phyloP scores from a whole-genome alignment of 1,139 yeast species.

The Yamadazyma friedrichii region DNA sequence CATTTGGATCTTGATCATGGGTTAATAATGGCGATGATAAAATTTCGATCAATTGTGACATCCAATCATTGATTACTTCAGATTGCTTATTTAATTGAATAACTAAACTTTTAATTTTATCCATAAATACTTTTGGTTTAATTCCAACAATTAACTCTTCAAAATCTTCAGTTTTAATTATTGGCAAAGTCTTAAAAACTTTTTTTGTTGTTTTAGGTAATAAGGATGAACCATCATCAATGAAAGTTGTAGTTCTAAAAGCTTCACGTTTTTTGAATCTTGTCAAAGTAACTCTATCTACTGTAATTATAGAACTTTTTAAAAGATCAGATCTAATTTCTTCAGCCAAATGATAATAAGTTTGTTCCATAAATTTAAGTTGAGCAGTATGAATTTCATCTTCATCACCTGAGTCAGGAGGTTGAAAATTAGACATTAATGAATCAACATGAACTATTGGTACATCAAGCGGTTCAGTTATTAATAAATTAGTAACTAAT shows the following conservation, averaged over 20 bases:
- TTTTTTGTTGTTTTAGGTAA: slow-evolving; percentile 38
- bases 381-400: slow-evolving; percentile 3
- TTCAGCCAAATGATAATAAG: slow-evolving; percentile 66
- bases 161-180: slow-evolving; percentile 20
- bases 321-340: slow-evolving; percentile 52
- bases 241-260: slow-evolving; percentile 14
- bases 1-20: slow-evolving; percentile 55
- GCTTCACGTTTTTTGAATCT: slow-evolving; percentile 27
- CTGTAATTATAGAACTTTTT: slow-evolving; percentile 41
- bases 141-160: slow-evolving; percentile 20
- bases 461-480: neutral
- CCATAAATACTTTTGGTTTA: slow-evolving; percentile 19
- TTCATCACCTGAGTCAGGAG: neutral
- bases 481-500: slow-evolving; percentile 2
- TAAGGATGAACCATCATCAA: slow-evolving; percentile 31
- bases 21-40: slow-evolving; percentile 46
- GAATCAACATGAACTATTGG: neutral
- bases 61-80: slow-evolving; percentile 52
- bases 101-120: slow-evolving; percentile 23
- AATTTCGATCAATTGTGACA: slow-evolving; percentile 43
- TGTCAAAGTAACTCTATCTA: slow-evolving; percentile 23
- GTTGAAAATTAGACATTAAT: neutral
- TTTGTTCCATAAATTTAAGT: slow-evolving; percentile 24
- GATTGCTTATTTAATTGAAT: slow-evolving; percentile 58
- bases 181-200: slow-evolving; percentile 32